A percentile compares a stretch with the other conserved stretches of the same genome.
These are phyloP conservation scores for Pythium brachiatum DNA, from an alignment of 352 stramenopile species.

Conservation along the genomic window DNA sequence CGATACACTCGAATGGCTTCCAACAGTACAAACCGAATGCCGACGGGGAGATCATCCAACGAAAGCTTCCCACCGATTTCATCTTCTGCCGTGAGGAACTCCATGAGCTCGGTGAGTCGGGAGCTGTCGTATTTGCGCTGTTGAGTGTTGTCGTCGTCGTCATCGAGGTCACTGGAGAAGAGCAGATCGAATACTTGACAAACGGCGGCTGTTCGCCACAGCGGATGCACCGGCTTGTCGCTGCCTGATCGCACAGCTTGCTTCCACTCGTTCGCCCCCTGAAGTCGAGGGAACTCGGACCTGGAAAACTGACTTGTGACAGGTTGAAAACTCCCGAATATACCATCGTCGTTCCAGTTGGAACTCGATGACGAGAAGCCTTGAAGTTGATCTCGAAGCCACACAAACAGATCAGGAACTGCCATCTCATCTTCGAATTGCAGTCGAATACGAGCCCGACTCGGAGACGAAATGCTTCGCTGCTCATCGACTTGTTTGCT, in stretches of 20 bases:
- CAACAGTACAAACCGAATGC: slow-evolving; percentile 54
- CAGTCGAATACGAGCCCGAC: slow-evolving; percentile 2
- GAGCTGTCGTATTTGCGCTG: background rate
- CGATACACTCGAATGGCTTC: slow-evolving; percentile 58
- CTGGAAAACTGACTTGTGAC: slow-evolving; percentile 1
- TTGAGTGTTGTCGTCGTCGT: slow-evolving; percentile 14
- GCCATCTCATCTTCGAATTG: slow-evolving; percentile 18
- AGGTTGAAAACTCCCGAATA: slow-evolving; percentile 14
- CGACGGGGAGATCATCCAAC: slow-evolving; percentile 58
- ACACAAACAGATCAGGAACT: slow-evolving; percentile 51
- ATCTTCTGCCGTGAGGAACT: slow-evolving; percentile 45
- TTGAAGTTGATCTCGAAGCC: slow-evolving; percentile 39
- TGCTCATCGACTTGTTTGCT: background rate
- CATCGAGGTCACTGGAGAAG: slow-evolving; percentile 6
- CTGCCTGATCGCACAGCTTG: background rate
- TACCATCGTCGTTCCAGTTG: background rate
- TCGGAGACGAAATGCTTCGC: background rate
- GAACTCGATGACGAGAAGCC: slow-evolving; percentile 1
- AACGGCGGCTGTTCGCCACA: slow-evolving; percentile 22
- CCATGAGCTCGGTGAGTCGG: slow-evolving; percentile 41
- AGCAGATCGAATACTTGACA: slow-evolving; percentile 21
- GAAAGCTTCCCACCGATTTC: slow-evolving; percentile 31
- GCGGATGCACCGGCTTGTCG: slow-evolving; percentile 4
- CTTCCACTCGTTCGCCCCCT: slow-evolving; percentile 11
- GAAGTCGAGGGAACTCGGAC: slow-evolving; percentile 16